Evolutionary conservation across 2,329 filamentous ascomycete genomes (phyloP), one percentile per base, ranked within the genome.

Genomic region (Cyphellophora attinorum): DNA sequence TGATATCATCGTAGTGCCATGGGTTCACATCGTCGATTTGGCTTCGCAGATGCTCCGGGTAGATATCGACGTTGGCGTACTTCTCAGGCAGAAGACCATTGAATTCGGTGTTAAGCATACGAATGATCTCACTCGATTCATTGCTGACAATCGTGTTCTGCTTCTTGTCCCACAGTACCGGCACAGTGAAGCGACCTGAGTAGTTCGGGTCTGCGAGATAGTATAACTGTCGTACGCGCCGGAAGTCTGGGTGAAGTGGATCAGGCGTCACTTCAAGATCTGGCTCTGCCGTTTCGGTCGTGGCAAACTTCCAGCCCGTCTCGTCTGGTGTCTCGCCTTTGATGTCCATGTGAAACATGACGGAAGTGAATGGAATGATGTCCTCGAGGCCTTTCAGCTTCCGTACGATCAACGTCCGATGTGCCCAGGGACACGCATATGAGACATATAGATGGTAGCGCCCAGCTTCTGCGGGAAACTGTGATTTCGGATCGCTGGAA

Each of bases 361-460:
- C 86, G 8, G 76, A 76, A 0, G 84, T 89, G 39, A 75, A 68
- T 5, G 74, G 65, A 40, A 73, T 58, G 27, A 70, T 54, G 13
- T 58, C 50, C 30, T 68, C 59, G 3, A 72, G 56, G 0, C 66
- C 65, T 46, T 74, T 73, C 33, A 73, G 52, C 5, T 50, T 55
- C 28, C 60, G 59, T 2, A 67, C 60, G 18, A 72, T 58, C 35
- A 65, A 58, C 4, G 55, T 49, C 10, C 68, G 60, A 37, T 71
- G 67, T 29, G 74, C 74, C 86, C 86, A 95, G 3, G 88, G 88
- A 59, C 86, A 94, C 5, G 88, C 88, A 59, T 93, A 93, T 51
- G 81, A 88, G 46, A 94, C 80, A 55, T 89, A 96, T 50, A 96
- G 76, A 62, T 96, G 91, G 58, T 96, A 96, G 38, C 91, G 73